Evolutionary conservation across 1,284 basidiomycete genomes (phyloP), one percentile per base, ranked within the genome.

Genomic region (Sutorius eximius): DNA sequence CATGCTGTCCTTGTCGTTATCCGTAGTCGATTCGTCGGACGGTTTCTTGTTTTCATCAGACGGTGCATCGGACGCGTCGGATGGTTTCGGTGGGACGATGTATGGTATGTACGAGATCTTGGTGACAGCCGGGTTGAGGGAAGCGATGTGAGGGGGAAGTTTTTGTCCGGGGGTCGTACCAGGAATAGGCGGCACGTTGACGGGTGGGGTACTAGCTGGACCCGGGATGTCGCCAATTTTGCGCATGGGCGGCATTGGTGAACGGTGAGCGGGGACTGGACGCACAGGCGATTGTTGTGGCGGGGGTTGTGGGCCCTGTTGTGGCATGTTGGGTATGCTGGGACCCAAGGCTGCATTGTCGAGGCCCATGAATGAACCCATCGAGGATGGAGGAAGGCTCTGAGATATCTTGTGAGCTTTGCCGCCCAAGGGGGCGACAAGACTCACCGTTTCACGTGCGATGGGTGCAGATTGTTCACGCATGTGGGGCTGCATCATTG

Each of bases 101-200:
- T 49, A 70, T 2, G 70, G 71, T 24, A 72, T 56, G 37, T 70
- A 71, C 7, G 71, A 57, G 3, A 69, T 69, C 47, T 57, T 68
- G 12, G 68, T 72, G 33, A 72, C 71, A 2, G 68, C 62, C 1
- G 71, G 68, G 22, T 69, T 72, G 32, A 72, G 65, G 27, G 62
- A 58, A 15, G 71, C 70, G 27, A 71, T 64, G 42, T 71, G 70
- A 8, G 71, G 68, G 5, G 68, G 69, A 0, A 72, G 65, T 27
- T 71, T 71, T 52, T 71, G 69, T 2, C 59, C 64, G n/a, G 63
- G 59, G 0, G 63, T 52, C 0, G 67, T 60, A 3, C 70, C 66
- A 1, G 66, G 59, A n/a, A 71, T 66, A 18, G 65, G 63, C 1
- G 59, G 67, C 32, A 56, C 62, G 16, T 63, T 60, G 44, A 57